These are phyloP conservation scores for Suillus occidentalis DNA, from an alignment of 768 basidiomycete species.

Conservation along the genomic window DNA sequence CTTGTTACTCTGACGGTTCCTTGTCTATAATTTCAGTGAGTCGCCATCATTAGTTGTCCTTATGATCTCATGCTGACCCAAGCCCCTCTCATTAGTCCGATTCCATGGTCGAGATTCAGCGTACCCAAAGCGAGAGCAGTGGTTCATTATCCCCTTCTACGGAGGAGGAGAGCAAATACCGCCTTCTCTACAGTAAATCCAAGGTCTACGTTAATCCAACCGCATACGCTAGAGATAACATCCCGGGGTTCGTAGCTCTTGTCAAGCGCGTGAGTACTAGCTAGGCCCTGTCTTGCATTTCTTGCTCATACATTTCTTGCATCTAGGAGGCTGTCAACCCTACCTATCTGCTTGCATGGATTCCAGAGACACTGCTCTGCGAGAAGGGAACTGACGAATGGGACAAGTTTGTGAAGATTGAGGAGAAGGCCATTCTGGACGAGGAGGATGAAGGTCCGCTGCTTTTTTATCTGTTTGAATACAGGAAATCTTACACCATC, in stretches of 20 bases:
- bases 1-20: slow-evolving; percentile 43
- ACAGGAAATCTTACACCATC: neutral
- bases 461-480: slow-evolving; percentile 13
- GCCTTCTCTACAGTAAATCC: slow-evolving; percentile 86
- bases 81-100: slow-evolving; percentile 34
- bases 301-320: slow-evolving; percentile 12
- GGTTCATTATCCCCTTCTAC: slow-evolving; percentile 10
- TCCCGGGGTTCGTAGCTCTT: slow-evolving; percentile 89
- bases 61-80: slow-evolving; percentile 2
- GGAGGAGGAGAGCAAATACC: slow-evolving; percentile 61
- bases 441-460: slow-evolving; percentile 74
- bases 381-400: slow-evolving; percentile 83
- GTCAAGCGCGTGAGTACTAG: slow-evolving; percentile 73
- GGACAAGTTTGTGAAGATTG: slow-evolving; percentile 87
- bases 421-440: slow-evolving; percentile 56
- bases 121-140: slow-evolving; percentile 23
- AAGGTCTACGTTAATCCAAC: slow-evolving; percentile 97
- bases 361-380: slow-evolving; percentile 82
- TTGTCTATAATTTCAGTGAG: slow-evolving; percentile 51
- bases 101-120: slow-evolving; percentile 80
- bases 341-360: slow-evolving; percentile 86
- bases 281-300: slow-evolving; percentile 10
- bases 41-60: slow-evolving; percentile 17
- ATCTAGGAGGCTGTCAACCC: slow-evolving; percentile 72
- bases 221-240: slow-evolving; percentile 87